phyloP scores from a whole-genome alignment of 768 basidiomycete genomes.

The Mrakia frigida region DNA sequence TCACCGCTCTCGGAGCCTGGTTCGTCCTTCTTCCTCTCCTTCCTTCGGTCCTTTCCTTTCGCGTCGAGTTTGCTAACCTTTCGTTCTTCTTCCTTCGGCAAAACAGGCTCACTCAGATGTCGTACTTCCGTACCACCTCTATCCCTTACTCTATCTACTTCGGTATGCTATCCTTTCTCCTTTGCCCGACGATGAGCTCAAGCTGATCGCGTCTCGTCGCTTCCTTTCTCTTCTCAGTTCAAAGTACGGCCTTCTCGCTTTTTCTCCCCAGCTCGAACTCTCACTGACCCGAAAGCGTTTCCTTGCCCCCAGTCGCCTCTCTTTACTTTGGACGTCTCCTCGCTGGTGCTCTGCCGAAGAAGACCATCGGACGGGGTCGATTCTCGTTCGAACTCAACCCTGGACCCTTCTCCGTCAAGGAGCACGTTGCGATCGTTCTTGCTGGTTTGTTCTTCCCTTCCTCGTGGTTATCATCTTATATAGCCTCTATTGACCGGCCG shows the following conservation, averaged over 20 bases:
- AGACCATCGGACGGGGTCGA: not conserved
- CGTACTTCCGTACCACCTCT: constrained; percentile 13
- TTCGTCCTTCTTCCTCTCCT: not conserved
- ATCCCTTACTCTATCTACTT: constrained; percentile 9
- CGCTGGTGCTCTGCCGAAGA: not conserved
- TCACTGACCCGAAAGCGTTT: no score
- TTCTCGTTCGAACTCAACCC: constrained; percentile 18
- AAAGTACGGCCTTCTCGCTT: not conserved
- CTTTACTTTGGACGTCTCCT: constrained; percentile 18
- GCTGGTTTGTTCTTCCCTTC: no score
- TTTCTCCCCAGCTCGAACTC: no score
- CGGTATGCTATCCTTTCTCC: not conserved
- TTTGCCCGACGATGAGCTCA: not conserved
- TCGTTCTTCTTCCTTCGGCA: no score
- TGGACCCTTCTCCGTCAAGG: constrained; percentile 21
- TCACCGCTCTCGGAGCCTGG: constrained; percentile 21
- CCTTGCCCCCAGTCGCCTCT: not conserved
- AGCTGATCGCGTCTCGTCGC: not conserved
- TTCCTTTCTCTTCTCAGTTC: not conserved
- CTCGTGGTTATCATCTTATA: no score
- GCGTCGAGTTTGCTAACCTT: not conserved
- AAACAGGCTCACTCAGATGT: not conserved
- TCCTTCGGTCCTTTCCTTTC: not conserved
- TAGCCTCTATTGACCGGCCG: no score
- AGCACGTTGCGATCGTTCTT: constrained; percentile 21